Evolutionary conservation across 164 flowering plant genomes (phyloP).

Genomic region (Macadamia tetraphylla): DNA sequence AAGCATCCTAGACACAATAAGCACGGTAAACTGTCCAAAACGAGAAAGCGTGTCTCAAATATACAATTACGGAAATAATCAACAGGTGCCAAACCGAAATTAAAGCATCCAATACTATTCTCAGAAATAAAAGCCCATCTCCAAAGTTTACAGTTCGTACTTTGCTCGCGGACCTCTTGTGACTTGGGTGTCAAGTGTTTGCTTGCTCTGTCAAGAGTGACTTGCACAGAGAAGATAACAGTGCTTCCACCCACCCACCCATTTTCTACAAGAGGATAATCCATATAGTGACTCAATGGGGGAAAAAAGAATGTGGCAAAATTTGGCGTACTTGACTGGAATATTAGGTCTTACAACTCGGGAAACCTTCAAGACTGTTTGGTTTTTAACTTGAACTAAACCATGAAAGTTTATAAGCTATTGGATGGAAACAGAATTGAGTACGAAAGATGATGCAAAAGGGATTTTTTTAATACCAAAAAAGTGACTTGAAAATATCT

Average conservation of each 20-base stretch:
- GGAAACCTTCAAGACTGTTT: background rate
- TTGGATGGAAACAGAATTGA: background rate
- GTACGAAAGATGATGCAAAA: slow-evolving; percentile 20
- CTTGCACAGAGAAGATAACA: no score
- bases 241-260: no score
- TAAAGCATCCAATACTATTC: background rate
- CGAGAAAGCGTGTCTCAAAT: slow-evolving; percentile 2
- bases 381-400: background rate
- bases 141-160: background rate
- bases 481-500: slow-evolving; percentile 84
- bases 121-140: slow-evolving; percentile 2
- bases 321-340: background rate
- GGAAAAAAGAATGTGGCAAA: no score
- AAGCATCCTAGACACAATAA: slow-evolving; percentile 79
- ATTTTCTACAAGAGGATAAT: no score
- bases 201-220: no score
- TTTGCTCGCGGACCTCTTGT: no score
- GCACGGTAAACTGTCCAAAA: slow-evolving; percentile 83
- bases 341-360: background rate
- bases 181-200: no score
- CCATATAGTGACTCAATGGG: no score
- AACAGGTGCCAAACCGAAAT: background rate
- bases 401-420: background rate
- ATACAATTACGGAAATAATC: background rate
- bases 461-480: slow-evolving; percentile 61